Conservation (phyloP, 768 basidiomycete genomes). For the Pleurotus tuoliensis region DNA sequence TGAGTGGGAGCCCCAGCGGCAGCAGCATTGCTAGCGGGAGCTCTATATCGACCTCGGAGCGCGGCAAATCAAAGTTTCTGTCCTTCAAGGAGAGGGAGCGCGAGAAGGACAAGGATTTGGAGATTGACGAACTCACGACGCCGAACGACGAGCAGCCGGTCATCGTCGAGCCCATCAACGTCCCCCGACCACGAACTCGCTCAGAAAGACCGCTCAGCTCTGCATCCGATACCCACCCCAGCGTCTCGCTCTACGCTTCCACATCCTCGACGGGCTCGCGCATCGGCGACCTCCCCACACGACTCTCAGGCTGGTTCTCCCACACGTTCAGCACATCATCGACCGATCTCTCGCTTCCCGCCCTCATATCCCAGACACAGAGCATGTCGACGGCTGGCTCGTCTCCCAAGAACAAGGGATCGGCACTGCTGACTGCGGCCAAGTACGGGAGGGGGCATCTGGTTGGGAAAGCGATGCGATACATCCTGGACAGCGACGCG, state of each 20-base stretch:
- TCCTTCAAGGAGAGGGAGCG: slow-evolving; percentile 27
- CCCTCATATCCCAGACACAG: slow-evolving; percentile 41
- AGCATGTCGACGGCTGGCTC: slow-evolving; percentile 9
- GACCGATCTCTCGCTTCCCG: slow-evolving; percentile 66
- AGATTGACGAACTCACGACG: slow-evolving; percentile 1
- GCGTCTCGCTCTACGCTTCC: slow-evolving; percentile 32
- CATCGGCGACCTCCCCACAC: slow-evolving; percentile 67
- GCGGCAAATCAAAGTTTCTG: slow-evolving; percentile 31
- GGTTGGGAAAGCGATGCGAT: slow-evolving; percentile 75
- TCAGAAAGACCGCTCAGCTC: slow-evolving; percentile 52
- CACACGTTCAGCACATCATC: slow-evolving; percentile 73
- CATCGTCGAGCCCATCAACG: slow-evolving; percentile 59
- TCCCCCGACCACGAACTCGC: slow-evolving; percentile 52
- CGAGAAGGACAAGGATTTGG: slow-evolving; percentile 20
- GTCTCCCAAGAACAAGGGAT: slow-evolving; percentile 24
- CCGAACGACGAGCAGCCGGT: slow-evolving; percentile 52
- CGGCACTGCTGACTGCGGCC: slow-evolving; percentile 60
- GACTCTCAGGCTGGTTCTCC: slow-evolving; percentile 78
- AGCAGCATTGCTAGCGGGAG: slow-evolving; percentile 30
- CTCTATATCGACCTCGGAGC: slow-evolving; percentile 24
- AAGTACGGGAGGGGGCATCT: slow-evolving; percentile 73
- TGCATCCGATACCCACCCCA: slow-evolving; percentile 37
- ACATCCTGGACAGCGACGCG: slow-evolving; percentile 88
- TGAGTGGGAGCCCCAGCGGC: slow-evolving; percentile 39
- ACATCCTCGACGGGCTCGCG: slow-evolving; percentile 43